A percentile compares a stretch with the other conserved stretches of the same genome.
Evolutionary conservation across 2,329 filamentous ascomycete genomes (phyloP).

Genomic region (Graphilbum fragrans): DNA sequence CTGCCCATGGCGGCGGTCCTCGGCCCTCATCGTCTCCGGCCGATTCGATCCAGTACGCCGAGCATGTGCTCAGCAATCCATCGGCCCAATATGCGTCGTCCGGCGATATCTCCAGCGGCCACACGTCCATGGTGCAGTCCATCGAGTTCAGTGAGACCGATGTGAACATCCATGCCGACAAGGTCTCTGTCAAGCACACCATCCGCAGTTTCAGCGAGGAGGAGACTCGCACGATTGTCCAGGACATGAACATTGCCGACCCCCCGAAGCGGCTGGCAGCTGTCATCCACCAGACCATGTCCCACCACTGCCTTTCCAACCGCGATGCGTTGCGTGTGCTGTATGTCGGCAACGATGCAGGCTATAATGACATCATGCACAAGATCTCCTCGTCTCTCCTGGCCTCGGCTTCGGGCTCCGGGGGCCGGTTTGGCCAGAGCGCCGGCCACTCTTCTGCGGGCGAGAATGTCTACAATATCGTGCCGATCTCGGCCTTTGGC

Average conservation of each 20-base stretch:
- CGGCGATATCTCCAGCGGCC: conserved; percentile 10
- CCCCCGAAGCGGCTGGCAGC: conserved; percentile 24
- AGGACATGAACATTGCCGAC: conserved; percentile 17
- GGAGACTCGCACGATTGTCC: conserved; percentile 23
- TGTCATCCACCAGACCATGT: conserved; percentile 36
- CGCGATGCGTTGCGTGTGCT: conserved; percentile 33
- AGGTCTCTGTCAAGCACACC: conserved; percentile 33
- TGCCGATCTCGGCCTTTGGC: conserved; percentile 36
- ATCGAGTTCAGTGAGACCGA: conserved; percentile 33
- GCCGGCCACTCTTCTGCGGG: neutral
- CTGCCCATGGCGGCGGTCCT: conserved; percentile 26
- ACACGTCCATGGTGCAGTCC: conserved; percentile 16
- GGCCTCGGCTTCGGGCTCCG: conserved; percentile 20
- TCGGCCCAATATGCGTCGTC: conserved; percentile 17
- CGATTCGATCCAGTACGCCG: conserved; percentile 35
- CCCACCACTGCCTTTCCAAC: conserved; percentile 28
- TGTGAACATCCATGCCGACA: conserved; percentile 19
- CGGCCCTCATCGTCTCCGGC: conserved; percentile 11
- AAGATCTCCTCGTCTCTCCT: conserved; percentile 37
- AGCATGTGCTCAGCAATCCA: conserved; percentile 32
- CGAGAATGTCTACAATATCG: conserved; percentile 31
- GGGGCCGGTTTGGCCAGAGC: neutral
- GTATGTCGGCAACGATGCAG: conserved; percentile 31
- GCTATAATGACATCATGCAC: conserved; percentile 27
- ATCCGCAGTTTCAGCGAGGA: conserved; percentile 28